Evolutionary conservation across 2,329 filamentous ascomycete genomes (phyloP).

Genomic region (Aspergillus fumigatus): DNA sequence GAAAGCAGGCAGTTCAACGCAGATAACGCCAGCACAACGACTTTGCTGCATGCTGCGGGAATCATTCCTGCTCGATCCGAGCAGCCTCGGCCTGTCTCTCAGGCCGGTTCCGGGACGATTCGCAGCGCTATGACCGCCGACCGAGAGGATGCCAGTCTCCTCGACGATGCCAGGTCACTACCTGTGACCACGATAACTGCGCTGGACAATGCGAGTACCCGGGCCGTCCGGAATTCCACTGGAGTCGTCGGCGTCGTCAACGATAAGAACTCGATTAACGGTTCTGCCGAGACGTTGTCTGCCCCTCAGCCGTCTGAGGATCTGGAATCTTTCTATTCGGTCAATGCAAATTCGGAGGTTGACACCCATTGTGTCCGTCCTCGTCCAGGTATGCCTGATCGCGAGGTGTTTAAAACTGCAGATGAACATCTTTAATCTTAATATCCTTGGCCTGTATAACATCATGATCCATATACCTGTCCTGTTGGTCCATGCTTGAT

Average conservation of each 20-base stretch:
- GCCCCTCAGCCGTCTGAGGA: slow-evolving; percentile 8
- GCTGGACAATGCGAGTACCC: slow-evolving; percentile 26
- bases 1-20: slow-evolving; percentile 23
- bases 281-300: slow-evolving; percentile 25
- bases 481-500: neutral
- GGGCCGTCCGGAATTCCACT: slow-evolving; percentile 23
- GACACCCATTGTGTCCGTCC: slow-evolving; percentile 7
- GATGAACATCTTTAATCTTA: slow-evolving; percentile 13
- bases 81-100: slow-evolving; percentile 18
- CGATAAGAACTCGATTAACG: slow-evolving; percentile 13
- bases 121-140: slow-evolving; percentile 28
- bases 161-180: slow-evolving; percentile 24
- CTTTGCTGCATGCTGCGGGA: slow-evolving; percentile 26
- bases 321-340: slow-evolving; percentile 8
- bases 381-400: slow-evolving; percentile 25
- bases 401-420: slow-evolving; percentile 28
- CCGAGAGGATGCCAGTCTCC: slow-evolving; percentile 24
- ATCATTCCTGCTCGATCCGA: slow-evolving; percentile 21
- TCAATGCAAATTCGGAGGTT: neutral
- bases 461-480: no score
- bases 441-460: neutral
- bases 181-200: slow-evolving; percentile 11
- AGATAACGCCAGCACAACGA: slow-evolving; percentile 32
- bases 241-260: slow-evolving; percentile 23
- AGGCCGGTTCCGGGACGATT: slow-evolving; percentile 22